phyloP scores from a whole-genome alignment of 345 rosid species.

The Citrus cavaleriei region DNA sequence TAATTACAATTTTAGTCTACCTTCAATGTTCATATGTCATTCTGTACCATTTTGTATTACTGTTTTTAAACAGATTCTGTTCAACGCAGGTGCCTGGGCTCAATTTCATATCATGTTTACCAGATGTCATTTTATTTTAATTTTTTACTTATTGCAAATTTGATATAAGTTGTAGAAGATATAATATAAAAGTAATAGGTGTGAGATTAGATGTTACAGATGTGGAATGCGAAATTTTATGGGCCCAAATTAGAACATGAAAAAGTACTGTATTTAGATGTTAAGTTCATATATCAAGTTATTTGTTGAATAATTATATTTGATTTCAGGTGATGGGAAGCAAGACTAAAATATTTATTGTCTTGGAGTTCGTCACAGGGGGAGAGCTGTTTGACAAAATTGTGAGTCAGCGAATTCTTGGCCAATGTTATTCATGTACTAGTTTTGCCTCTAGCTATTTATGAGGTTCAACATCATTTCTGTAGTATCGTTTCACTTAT shows the following conservation, averaged over 20 bases:
- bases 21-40: background rate
- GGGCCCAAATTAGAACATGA: background rate
- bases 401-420: slow-evolving; percentile 36
- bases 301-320: slow-evolving; percentile 2
- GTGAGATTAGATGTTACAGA: background rate
- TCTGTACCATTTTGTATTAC: background rate
- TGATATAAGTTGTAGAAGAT: background rate
- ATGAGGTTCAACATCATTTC: background rate
- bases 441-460: background rate
- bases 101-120: background rate
- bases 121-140: background rate
- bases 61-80: background rate
- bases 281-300: background rate
- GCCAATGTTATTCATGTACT: background rate
- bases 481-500: background rate
- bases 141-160: background rate
- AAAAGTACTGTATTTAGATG: background rate
- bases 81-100: background rate
- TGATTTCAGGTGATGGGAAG: slow-evolving; percentile 65
- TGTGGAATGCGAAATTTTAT: background rate
- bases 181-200: background rate
- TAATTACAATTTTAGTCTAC: background rate
- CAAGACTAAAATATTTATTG: slow-evolving; percentile 66
- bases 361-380: slow-evolving; percentile 71
- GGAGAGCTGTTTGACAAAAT: slow-evolving; percentile 86